These are phyloP conservation scores for Peronospora belbahrii DNA, from an alignment of 352 stramenopile species.

Conservation along the genomic window DNA sequence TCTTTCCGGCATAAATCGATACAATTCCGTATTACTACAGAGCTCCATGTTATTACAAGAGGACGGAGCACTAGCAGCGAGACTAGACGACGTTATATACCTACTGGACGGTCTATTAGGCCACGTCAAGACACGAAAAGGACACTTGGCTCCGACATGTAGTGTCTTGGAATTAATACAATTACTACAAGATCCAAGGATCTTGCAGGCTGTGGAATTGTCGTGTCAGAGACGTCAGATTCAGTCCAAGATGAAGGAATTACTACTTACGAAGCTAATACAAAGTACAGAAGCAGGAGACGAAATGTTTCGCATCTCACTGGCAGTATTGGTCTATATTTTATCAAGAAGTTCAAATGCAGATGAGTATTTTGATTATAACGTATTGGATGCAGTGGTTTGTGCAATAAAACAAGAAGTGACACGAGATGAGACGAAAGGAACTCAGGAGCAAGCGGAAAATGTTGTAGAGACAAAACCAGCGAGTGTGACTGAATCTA, in stretches of 20 bases:
- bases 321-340: conserved; percentile 35
- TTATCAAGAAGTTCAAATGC: conserved; percentile 26
- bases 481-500: not conserved
- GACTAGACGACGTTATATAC: conserved; percentile 52
- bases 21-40: conserved; percentile 19
- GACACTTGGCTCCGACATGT: conserved; percentile 9
- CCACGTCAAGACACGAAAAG: not conserved
- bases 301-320: conserved; percentile 10
- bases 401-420: conserved; percentile 17
- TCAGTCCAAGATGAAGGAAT: conserved; percentile 19
- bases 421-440: not conserved
- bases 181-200: conserved; percentile 26
- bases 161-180: conserved; percentile 34
- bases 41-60: conserved; percentile 55
- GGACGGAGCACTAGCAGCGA: conserved; percentile 39
- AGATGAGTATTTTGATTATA: conserved; percentile 28
- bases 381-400: conserved; percentile 31
- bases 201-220: conserved; percentile 35
- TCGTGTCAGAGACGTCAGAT: conserved; percentile 16
- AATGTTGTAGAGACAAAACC: not conserved
- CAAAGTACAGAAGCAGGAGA: not conserved
- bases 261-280: conserved; percentile 23
- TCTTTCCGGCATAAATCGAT: conserved; percentile 5
- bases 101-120: conserved; percentile 47
- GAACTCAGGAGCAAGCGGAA: conserved; percentile 24